Evolutionary conservation across 139 green algal species (phyloP).

Genomic region (Raphidocelis subcapitata): DNA sequence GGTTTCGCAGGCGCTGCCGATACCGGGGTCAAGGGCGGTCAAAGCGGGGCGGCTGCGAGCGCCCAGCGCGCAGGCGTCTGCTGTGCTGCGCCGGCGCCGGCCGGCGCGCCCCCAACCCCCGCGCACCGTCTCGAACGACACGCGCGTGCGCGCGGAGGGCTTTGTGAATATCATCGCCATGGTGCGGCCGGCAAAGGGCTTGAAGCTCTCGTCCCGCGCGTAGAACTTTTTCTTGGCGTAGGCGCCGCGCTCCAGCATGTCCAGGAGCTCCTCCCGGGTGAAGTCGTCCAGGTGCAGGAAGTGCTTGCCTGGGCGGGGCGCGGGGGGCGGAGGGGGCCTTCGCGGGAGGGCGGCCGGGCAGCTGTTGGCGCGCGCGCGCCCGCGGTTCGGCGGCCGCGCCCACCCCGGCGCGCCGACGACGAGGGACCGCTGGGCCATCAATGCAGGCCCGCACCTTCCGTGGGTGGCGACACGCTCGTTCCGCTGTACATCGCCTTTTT

Average conservation of each 20-base stretch:
- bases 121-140: conserved; percentile 97
- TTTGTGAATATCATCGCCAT: conserved; percentile 99
- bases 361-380: no score
- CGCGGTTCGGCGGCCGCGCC: no score
- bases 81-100: no score
- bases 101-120: no score
- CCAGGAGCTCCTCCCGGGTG: conserved; percentile 77
- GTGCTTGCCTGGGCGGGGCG: conserved; percentile 49
- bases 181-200: conserved; percentile 88
- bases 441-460: neutral
- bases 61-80: no score
- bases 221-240: conserved; percentile 86
- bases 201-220: conserved; percentile 77
- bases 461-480: conserved; percentile 29
- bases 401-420: no score
- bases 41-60: no score
- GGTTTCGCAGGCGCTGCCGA: no score
- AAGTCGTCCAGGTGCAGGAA: conserved; percentile 99
- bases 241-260: conserved; percentile 79
- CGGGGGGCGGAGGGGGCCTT: neutral
- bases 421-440: no score
- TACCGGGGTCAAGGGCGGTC: no score
- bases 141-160: conserved; percentile 91
- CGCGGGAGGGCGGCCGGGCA: no score
- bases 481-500: conserved; percentile 12